These are phyloP conservation scores for Austroboletus festivus DNA, from an alignment of 768 basidiomycete species.

Conservation along the genomic window DNA sequence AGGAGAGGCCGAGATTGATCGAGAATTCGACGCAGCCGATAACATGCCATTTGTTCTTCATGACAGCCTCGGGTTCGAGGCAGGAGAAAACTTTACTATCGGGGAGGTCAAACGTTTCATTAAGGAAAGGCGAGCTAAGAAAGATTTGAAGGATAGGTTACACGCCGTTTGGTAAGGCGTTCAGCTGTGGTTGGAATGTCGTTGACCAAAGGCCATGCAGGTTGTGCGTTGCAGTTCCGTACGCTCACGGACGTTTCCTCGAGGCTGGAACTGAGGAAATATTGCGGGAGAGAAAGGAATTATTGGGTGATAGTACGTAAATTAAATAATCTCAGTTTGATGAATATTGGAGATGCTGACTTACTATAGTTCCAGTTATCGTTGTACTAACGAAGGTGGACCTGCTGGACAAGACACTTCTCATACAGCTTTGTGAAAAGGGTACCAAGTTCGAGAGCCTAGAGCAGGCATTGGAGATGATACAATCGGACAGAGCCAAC, in stretches of 20 bases:
- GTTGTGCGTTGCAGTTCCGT: background rate
- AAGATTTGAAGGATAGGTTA: background rate
- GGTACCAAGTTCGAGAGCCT: too few species aligned
- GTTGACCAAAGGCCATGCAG: background rate
- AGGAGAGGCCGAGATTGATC: background rate
- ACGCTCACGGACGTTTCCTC: background rate
- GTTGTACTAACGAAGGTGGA: slow-evolving; percentile 2
- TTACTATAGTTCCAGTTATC: background rate
- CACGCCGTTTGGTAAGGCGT: background rate
- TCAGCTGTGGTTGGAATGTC: background rate
- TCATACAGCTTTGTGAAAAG: too few species aligned
- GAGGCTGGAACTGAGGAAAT: background rate
- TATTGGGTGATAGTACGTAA: background rate
- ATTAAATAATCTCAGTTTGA: background rate
- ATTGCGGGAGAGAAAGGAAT: background rate
- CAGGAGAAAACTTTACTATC: background rate
- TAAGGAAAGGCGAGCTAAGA: background rate
- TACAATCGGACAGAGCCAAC: too few species aligned
- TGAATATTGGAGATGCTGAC: background rate
- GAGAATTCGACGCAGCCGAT: background rate
- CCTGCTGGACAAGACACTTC: background rate
- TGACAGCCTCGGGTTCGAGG: background rate
- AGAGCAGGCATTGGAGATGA: too few species aligned
- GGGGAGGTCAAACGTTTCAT: background rate
- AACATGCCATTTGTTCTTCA: background rate